These are phyloP conservation scores for Eimeria maxima DNA, from an alignment of 169 alveolate genomes.

Conservation along the genomic window DNA sequence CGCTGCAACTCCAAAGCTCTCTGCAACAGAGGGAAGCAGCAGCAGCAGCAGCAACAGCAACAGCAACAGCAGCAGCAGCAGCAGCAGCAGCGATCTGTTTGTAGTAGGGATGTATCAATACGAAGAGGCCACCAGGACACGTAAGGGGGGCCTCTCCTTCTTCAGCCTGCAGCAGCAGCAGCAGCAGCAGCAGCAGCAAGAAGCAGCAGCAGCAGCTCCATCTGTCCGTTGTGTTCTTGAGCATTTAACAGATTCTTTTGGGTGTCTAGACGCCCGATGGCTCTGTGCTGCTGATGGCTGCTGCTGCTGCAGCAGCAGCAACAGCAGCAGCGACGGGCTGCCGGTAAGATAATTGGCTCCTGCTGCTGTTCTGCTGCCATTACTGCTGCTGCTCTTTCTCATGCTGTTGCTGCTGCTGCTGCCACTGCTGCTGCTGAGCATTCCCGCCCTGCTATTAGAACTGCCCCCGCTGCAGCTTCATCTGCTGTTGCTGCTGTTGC, in stretches of 20 bases:
- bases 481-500: constrained; percentile 5
- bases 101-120: constrained; percentile 28
- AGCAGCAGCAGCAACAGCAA: neutral
- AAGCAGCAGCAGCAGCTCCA: constrained; percentile 11
- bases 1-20: neutral
- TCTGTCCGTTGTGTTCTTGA: neutral
- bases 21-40: neutral
- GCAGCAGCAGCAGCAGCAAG: neutral
- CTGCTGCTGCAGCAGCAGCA: constrained; percentile 28
- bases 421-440: too few species aligned
- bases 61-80: constrained; percentile 3
- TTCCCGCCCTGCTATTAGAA: too few species aligned
- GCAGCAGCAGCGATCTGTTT: constrained; percentile 25
- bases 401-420: neutral
- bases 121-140: constrained; percentile 1
- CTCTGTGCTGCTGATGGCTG: constrained; percentile 18
- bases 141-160: constrained; percentile 41
- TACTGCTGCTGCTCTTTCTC: neutral
- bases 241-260: constrained; percentile 9
- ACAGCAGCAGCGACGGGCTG: neutral
- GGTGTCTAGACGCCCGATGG: constrained; percentile 44
- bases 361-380: neutral
- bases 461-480: too few species aligned
- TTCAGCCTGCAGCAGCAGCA: constrained; percentile 20
- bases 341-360: neutral